These are phyloP conservation scores for Camellia oleifera DNA, from an alignment of 179 eudicot species.

Conservation along the genomic window DNA sequence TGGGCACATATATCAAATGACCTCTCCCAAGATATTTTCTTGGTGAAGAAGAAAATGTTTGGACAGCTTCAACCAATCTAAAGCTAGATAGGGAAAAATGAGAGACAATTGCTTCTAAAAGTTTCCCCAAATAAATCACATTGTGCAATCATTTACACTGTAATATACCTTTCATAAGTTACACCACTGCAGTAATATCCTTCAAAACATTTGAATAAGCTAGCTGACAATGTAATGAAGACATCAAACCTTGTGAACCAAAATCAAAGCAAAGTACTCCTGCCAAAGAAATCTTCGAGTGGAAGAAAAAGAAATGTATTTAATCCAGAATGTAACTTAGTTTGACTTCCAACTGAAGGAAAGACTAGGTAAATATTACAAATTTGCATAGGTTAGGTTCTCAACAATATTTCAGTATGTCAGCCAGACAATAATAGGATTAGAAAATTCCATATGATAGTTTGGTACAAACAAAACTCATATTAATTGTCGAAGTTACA, in stretches of 20 bases:
- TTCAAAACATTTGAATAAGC: neutral
- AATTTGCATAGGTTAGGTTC: neutral
- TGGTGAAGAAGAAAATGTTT: neutral
- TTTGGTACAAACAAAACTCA: neutral
- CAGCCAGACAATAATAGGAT: no score
- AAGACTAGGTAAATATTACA: no score
- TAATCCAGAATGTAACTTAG: no score
- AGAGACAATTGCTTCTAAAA: neutral
- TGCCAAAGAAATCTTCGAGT: neutral
- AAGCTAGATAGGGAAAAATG: neutral
- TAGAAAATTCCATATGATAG: neutral
- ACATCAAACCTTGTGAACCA: neutral
- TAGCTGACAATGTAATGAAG: neutral
- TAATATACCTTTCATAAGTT: neutral
- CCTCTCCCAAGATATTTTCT: neutral
- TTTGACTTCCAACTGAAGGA: no score
- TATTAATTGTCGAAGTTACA: neutral
- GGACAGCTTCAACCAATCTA: neutral
- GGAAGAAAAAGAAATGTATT: neutral
- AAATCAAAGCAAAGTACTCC: neutral
- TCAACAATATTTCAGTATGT: no score
- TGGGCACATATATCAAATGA: neutral
- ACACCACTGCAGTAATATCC: neutral
- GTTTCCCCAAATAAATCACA: neutral
- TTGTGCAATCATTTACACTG: neutral